phyloP scores from a whole-genome alignment of 2,329 filamentous ascomycete genomes.

The Alternaria brassicicola region DNA sequence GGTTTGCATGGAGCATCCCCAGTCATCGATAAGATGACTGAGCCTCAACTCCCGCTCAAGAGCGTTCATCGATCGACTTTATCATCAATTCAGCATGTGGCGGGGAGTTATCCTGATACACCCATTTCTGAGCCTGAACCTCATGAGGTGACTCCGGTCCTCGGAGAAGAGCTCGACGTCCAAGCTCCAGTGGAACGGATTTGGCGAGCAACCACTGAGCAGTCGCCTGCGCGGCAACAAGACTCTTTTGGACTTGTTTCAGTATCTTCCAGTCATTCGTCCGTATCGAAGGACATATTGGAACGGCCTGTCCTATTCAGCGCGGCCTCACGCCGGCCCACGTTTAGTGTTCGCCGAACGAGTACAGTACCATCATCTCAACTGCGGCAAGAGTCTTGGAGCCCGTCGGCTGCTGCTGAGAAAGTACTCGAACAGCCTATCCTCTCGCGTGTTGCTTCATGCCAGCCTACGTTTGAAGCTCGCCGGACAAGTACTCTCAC shows the following conservation, averaged over 20 bases:
- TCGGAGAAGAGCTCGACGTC: neutral
- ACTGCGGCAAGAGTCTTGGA: neutral
- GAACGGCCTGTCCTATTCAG: neutral
- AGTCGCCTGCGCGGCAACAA: neutral
- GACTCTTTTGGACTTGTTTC: neutral
- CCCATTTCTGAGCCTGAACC: neutral
- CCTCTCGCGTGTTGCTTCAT: neutral
- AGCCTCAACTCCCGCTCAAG: neutral
- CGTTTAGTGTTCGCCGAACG: neutral
- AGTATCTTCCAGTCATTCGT: neutral
- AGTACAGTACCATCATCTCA: neutral
- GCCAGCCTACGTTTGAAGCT: neutral
- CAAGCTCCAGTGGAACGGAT: neutral
- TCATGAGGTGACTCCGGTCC: neutral
- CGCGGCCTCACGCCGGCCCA: neutral
- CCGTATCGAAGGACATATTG: neutral
- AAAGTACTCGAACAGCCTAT: neutral
- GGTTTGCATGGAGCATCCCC: neutral
- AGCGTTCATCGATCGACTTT: neutral
- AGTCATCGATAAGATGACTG: neutral
- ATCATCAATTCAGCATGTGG: neutral
- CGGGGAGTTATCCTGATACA: neutral
- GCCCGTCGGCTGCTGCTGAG: neutral
- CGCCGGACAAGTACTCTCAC: neutral
- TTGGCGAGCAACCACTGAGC: neutral